Percentiles rank a stretch among this genome's conserved stretches.
Evolutionary conservation across 495 filamentous ascomycete genomes (phyloP).

Genomic region (Aspergillus sclerotiicarbonarius): DNA sequence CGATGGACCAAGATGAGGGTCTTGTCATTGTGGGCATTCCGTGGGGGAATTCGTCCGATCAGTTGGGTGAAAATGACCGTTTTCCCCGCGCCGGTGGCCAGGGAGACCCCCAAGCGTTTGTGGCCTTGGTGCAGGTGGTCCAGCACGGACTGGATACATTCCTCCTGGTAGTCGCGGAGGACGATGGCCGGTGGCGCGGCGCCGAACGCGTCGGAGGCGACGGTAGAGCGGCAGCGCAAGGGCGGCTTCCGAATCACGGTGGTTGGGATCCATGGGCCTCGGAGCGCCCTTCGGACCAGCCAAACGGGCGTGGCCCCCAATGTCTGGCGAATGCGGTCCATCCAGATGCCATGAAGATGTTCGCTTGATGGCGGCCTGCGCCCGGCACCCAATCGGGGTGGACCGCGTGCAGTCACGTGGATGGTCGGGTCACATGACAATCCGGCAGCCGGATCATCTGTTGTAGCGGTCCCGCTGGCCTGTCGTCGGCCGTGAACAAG

Average conservation of each 20-base stretch:
- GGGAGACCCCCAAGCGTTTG: slow-evolving; percentile 78
- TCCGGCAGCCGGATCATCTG: too few species aligned
- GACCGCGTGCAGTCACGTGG: too few species aligned
- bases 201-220: neutral
- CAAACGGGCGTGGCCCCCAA: slow-evolving; percentile 24
- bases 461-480: too few species aligned
- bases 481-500: too few species aligned
- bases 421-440: too few species aligned
- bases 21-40: slow-evolving; percentile 58
- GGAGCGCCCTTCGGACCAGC: neutral
- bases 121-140: slow-evolving; percentile 68
- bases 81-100: slow-evolving; percentile 92
- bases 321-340: slow-evolving; percentile 34
- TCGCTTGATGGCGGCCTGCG: too few species aligned
- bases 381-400: too few species aligned
- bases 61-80: slow-evolving; percentile 97
- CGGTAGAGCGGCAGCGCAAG: slow-evolving; percentile 6
- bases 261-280: slow-evolving; percentile 5
- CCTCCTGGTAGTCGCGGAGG: slow-evolving; percentile 79
- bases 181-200: slow-evolving; percentile 46
- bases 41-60: slow-evolving; percentile 70
- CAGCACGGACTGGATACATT: slow-evolving; percentile 86
- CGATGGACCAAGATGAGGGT: slow-evolving; percentile 92
- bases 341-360: slow-evolving; percentile 23
- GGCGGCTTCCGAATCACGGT: neutral